Percentiles rank a stretch among this genome's conserved stretches.
Conservation (phyloP, 1,139 yeast species). For the Suhomyces bribrorum region DNA sequence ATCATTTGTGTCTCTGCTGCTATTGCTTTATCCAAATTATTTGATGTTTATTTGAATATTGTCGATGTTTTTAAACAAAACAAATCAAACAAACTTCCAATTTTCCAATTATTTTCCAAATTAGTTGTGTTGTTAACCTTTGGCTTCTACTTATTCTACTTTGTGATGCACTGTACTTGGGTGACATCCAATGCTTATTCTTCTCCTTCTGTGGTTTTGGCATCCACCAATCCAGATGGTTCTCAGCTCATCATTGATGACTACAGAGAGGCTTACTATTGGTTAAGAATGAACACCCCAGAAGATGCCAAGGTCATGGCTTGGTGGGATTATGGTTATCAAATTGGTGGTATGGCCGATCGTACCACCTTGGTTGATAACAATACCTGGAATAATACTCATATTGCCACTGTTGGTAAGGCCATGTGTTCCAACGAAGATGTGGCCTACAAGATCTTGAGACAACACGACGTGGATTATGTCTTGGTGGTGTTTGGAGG, state of each 20-base stretch:
- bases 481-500: conserved; percentile 95
- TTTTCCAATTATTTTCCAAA: conserved; percentile 54
- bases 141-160: conserved; percentile 70
- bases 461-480: conserved; percentile 93
- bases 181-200: conserved; percentile 95
- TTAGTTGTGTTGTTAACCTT: conserved; percentile 69
- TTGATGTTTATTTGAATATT: conserved; percentile 80
- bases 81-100: conserved; percentile 19
- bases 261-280: conserved; percentile 97
- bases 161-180: conserved; percentile 96
- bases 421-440: conserved; percentile 94
- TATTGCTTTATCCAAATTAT: conserved; percentile 78
- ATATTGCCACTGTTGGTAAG: conserved; percentile 98
- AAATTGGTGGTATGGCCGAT: conserved; percentile 99
- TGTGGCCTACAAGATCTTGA: conserved; percentile 81
- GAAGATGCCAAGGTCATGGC: conserved; percentile 97
- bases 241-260: conserved; percentile 86
- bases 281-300: conserved; percentile 97
- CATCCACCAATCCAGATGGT: conserved; percentile 85
- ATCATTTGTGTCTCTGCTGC: conserved; percentile 90
- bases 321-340: conserved; percentile 99
- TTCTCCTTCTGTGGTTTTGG: conserved; percentile 95
- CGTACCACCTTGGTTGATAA: conserved; percentile 97
- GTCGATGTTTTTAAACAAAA: conserved; percentile 41
- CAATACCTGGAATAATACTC: conserved; percentile 99